phyloP scores from a whole-genome alignment of 2,329 filamentous ascomycete genomes.

The Neofusicoccum laricinum region DNA sequence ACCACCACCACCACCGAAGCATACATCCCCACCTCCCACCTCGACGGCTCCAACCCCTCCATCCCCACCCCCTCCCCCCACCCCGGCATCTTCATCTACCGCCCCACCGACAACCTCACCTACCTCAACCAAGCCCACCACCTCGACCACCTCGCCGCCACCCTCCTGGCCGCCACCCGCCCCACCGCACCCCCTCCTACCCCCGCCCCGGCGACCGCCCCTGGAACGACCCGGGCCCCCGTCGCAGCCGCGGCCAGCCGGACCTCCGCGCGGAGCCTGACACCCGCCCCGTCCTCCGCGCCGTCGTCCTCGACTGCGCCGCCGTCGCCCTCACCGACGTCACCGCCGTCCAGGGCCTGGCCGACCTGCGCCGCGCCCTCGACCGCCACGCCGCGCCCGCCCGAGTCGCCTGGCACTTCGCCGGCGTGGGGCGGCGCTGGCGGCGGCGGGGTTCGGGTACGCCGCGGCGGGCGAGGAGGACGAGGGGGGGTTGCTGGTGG shows the following conservation, averaged over 20 bases:
- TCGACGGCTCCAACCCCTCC: not conserved
- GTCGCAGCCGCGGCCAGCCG: too few species aligned
- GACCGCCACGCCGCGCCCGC: constrained; percentile 47
- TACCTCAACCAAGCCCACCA: constrained; percentile 88
- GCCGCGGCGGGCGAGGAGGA: constrained; percentile 21
- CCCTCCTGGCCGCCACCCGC: constrained; percentile 55
- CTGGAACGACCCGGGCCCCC: constrained; percentile 57
- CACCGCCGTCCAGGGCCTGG: constrained; percentile 53
- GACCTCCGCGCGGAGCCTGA: too few species aligned
- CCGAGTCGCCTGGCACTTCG: constrained; percentile 45
- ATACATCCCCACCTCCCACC: not conserved
- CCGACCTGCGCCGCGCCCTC: constrained; percentile 54
- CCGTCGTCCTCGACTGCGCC: constrained; percentile 57
- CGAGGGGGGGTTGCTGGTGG: not conserved
- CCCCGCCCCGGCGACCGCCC: constrained; percentile 41
- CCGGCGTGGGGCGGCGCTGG: constrained; percentile 54
- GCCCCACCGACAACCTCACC: constrained; percentile 89
- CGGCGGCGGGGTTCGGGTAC: constrained; percentile 54
- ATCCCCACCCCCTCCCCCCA: not conserved
- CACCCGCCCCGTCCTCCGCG: constrained; percentile 49
- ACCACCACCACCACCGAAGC: not conserved
- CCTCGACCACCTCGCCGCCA: constrained; percentile 69
- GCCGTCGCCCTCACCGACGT: constrained; percentile 57
- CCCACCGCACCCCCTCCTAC: constrained; percentile 17
- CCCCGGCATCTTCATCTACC: constrained; percentile 91